Conservation (phyloP, 148 eudicot species). For the Diospyros kaki region DNA sequence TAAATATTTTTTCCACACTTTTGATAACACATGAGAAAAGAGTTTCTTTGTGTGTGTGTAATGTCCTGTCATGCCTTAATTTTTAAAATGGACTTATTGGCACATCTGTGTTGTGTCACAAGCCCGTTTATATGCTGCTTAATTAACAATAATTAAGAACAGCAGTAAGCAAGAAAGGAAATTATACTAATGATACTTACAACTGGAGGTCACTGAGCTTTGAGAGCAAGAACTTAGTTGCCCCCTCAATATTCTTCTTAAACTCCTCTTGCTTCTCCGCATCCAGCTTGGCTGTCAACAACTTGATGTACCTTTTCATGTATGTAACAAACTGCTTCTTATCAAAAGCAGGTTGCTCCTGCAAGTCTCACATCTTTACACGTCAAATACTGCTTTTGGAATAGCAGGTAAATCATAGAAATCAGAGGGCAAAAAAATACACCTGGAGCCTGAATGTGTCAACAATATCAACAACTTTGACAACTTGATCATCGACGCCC, state of each 20-base stretch:
- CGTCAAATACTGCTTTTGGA: not conserved
- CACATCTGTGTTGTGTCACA: no score
- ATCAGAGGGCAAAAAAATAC: not conserved
- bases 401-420: not conserved
- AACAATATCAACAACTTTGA: constrained; percentile 51
- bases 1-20: no score
- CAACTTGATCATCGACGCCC: constrained; percentile 45
- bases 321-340: constrained; percentile 46
- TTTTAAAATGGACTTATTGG: no score
- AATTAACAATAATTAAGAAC: no score
- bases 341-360: constrained; percentile 58
- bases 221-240: constrained; percentile 38
- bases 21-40: no score
- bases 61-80: no score
- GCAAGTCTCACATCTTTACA: not conserved
- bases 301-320: constrained; percentile 47
- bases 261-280: constrained; percentile 33
- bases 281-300: constrained; percentile 35
- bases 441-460: constrained; percentile 65
- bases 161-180: no score
- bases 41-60: no score
- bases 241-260: constrained; percentile 40
- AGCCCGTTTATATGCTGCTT: no score
- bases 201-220: constrained; percentile 50
- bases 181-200: constrained; percentile 21